Conservation (phyloP, 768 basidiomycete genomes). For the Fistulinella prunicolor region DNA sequence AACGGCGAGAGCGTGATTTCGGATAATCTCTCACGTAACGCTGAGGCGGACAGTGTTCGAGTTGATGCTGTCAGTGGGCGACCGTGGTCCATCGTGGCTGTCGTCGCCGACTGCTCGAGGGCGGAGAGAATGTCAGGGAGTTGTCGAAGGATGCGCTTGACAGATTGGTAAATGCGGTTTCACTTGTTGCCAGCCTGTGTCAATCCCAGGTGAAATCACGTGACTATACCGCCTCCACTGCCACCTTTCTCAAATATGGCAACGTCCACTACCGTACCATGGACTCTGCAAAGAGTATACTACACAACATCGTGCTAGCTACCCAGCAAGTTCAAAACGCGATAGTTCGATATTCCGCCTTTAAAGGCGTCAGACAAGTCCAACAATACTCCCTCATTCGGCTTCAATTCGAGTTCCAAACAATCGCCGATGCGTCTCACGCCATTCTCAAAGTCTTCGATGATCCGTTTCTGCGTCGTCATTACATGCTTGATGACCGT, state of each 20-base stretch:
- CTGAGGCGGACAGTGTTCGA: slow-evolving; percentile 56
- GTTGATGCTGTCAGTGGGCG: slow-evolving; percentile 37
- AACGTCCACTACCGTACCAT: too few species aligned
- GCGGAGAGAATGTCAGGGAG: not conserved
- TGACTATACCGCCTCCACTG: too few species aligned
- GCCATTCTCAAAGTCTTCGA: slow-evolving; percentile 5
- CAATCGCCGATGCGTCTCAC: slow-evolving; percentile 1
- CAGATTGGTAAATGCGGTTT: slow-evolving; percentile 5
- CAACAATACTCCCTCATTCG: slow-evolving; percentile 5
- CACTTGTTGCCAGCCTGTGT: not conserved
- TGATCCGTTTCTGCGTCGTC: not conserved
- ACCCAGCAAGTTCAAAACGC: not conserved
- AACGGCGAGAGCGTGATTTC: slow-evolving; percentile 57
- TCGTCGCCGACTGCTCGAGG: slow-evolving; percentile 1
- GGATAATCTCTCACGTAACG: slow-evolving; percentile 61
- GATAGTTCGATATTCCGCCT: not conserved
- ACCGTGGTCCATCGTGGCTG: slow-evolving; percentile 32
- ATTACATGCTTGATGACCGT: slow-evolving; percentile 3
- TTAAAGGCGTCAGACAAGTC: slow-evolving; percentile 2
- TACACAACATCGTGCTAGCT: not conserved
- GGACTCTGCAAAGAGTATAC: slow-evolving; percentile 4
- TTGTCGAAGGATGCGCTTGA: not conserved
- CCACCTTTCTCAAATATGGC: too few species aligned
- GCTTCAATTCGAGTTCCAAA: slow-evolving; percentile 3
- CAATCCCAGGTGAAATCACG: not conserved